phyloP scores from a whole-genome alignment of 352 stramenopile genomes.

The Globisporangium spinosum region DNA sequence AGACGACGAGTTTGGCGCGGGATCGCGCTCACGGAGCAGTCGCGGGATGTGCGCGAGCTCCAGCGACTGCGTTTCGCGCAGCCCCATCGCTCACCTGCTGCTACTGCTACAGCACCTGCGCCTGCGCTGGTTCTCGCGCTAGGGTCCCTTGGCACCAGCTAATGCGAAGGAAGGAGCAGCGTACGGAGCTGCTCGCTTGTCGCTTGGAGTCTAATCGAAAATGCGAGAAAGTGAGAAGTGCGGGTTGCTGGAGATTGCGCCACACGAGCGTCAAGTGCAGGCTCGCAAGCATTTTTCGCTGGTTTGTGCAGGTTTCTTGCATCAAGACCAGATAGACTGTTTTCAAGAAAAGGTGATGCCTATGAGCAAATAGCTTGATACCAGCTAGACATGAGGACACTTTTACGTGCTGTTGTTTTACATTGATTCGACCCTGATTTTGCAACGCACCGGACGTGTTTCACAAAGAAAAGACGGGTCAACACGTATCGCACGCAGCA shows the following conservation, averaged over 20 bases:
- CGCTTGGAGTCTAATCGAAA: constrained; percentile 2
- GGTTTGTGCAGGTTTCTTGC: background rate
- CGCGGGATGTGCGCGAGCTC: constrained; percentile 14
- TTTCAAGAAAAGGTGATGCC: background rate
- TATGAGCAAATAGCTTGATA: no score
- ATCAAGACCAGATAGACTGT: background rate
- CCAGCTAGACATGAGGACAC: background rate
- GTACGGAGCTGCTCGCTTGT: background rate
- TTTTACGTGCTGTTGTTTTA: background rate
- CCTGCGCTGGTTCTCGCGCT: background rate
- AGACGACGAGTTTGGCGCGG: background rate
- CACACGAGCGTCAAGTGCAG: background rate
- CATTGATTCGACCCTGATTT: background rate
- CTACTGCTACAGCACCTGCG: background rate
- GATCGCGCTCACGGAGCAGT: background rate
- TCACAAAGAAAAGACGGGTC: background rate
- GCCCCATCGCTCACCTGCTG: constrained; percentile 1
- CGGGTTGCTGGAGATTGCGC: background rate
- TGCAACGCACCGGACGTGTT: background rate
- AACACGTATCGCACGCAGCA: background rate
- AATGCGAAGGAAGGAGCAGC: background rate
- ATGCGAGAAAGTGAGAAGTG: constrained; percentile 5
- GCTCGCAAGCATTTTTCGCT: background rate
- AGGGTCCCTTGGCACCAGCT: background rate
- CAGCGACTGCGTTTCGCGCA: constrained; percentile 13